Base-by-base conservation (phyloP, 2,329 filamentous ascomycete species). In the Scedosporium apiospermum region DNA sequence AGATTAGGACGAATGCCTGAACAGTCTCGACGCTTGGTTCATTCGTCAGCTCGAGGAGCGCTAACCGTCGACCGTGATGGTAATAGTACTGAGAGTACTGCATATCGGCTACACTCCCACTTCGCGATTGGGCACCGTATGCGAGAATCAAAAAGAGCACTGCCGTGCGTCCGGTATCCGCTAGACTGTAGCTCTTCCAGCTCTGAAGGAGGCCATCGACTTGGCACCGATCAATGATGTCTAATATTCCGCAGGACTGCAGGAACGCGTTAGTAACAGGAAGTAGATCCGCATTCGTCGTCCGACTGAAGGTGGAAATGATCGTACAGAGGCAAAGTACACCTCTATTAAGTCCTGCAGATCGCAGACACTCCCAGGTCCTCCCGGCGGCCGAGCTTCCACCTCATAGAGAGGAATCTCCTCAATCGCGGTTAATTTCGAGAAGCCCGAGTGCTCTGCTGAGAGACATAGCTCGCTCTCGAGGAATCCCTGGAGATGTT, bases 1-100 rank as follows among this genome's bases (percentile, higher is more conserved):
- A 57, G 30, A 57, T 34, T 5, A 57, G 23, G 23, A 57, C 18
- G 30, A 57, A 57, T 23, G 53, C 53, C 53, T 57, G 53, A 27
- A 57, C 53, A n/a, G 53, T 57, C 53, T 57, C 53, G 2, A 57
- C 23, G 14, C 53, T 57, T 23, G 53, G 53, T 27, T 57, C 53
- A 14, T 57, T 34, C 6, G 53, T 57, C 23, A 57, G 30, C 30
- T 57, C 53, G 23, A 57, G 30, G 23, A 57, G 53, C 6, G 53
- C 53, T 16, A 57, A 4, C 9, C 23, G 53, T 5, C 53, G 53
- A 27, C 53, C 53, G n/a, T 57, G 53, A 34, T 57, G n/a, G 23
- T 57, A 57, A n/a, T 57, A 57, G 23, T 57, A 57, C 30, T 57
- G 23, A n/a, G 53, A 57, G 23, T 18, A 57, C 30, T 57, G 53